These are phyloP conservation scores for Ganoderma lucidum DNA, from an alignment of 1,284 basidiomycete genomes.

Conservation along the genomic window DNA sequence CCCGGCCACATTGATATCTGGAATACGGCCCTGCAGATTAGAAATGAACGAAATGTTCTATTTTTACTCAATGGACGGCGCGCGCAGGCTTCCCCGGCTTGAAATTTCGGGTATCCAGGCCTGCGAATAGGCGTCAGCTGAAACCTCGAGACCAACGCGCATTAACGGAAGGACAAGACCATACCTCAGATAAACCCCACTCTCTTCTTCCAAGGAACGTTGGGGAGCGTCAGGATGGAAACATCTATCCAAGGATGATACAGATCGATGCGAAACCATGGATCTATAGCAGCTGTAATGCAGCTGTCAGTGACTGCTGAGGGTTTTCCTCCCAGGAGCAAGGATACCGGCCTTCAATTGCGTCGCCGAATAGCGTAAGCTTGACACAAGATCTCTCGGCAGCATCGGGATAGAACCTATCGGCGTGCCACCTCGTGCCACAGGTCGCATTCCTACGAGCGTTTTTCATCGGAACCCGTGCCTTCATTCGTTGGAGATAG, in stretches of 20 bases:
- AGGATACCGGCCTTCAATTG: conserved; percentile 1
- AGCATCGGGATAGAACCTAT: background rate
- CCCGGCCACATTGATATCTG: background rate
- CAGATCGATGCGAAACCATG: background rate
- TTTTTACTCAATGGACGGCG: background rate
- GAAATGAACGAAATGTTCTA: background rate
- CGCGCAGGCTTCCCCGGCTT: background rate
- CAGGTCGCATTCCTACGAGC: background rate
- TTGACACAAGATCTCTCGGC: background rate
- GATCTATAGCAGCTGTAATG: background rate
- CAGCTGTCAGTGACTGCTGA: background rate
- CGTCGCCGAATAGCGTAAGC: background rate
- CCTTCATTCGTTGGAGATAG: background rate
- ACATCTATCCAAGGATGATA: background rate
- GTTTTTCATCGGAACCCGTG: background rate
- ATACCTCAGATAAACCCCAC: background rate
- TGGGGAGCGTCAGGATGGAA: background rate
- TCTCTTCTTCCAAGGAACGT: background rate
- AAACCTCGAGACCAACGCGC: background rate
- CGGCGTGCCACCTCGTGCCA: background rate
- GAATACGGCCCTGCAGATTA: background rate
- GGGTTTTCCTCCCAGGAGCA: background rate
- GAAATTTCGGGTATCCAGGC: background rate
- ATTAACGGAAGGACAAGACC: background rate
- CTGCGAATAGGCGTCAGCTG: background rate